Percentiles rank a stretch among this genome's conserved stretches.
phyloP scores from a whole-genome alignment of 2,329 filamentous ascomycete genomes.

The Neofusicoccum kwambonambiense region DNA sequence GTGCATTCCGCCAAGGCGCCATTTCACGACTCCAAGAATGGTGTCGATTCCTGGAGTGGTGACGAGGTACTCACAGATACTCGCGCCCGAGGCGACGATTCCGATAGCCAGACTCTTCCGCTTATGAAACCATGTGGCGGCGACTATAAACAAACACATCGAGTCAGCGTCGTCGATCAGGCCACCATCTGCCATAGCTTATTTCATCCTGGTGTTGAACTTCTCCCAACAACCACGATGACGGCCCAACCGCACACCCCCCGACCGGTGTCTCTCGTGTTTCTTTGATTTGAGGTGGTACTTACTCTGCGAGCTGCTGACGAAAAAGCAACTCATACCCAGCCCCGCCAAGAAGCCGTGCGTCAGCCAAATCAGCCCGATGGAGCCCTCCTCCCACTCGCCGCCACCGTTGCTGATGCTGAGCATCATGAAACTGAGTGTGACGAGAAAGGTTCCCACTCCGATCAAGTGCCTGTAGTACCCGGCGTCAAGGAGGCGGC shows the following conservation, averaged over 20 bases:
- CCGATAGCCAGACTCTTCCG: slow-evolving; percentile 50
- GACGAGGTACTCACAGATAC: slow-evolving; percentile 33
- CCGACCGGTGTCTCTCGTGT: background rate
- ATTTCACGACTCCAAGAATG: background rate
- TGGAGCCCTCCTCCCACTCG: slow-evolving; percentile 37
- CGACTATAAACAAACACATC: slow-evolving; percentile 35
- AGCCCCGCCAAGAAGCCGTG: slow-evolving; percentile 49
- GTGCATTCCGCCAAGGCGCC: background rate
- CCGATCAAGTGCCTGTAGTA: slow-evolving; percentile 41
- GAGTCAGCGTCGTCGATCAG: slow-evolving; percentile 4
- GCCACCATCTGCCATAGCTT: slow-evolving; percentile 1
- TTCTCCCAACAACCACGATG: background rate
- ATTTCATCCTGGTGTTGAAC: background rate
- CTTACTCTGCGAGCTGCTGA: slow-evolving; percentile 51
- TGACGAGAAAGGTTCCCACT: slow-evolving; percentile 43
- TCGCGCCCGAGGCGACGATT: slow-evolving; percentile 52
- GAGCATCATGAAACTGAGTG: slow-evolving; percentile 47
- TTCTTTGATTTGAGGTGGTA: slow-evolving; percentile 10
- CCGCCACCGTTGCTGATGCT: slow-evolving; percentile 42
- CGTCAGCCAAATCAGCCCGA: slow-evolving; percentile 45
- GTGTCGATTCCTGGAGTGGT: background rate
- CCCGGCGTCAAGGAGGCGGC: slow-evolving; percentile 50
- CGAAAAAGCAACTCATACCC: slow-evolving; percentile 55
- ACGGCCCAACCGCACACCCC: background rate
- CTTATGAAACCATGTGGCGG: slow-evolving; percentile 50